Conservation (phyloP, 164 flowering plant species). For the Liriodendron chinense region DNA sequence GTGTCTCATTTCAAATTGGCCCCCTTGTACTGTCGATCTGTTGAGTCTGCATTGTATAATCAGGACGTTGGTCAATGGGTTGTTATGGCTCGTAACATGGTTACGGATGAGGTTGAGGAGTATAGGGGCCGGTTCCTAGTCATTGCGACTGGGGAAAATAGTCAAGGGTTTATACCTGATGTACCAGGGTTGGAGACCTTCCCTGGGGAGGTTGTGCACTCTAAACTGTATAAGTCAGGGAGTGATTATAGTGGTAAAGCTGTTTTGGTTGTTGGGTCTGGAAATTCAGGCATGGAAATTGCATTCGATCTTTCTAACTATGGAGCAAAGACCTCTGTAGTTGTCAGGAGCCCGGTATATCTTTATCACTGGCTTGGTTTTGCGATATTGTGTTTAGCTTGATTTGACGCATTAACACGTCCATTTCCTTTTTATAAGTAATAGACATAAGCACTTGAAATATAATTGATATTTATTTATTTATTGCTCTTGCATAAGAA, state of each 20-base stretch:
- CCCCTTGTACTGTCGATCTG: conserved; percentile 24
- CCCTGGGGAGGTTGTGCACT: conserved; percentile 39
- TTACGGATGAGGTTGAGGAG: conserved; percentile 24
- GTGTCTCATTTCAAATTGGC: conserved; percentile 19
- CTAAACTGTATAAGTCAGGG: conserved; percentile 43
- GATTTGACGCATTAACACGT: too few species aligned
- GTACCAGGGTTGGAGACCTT: conserved; percentile 40
- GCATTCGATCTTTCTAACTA: conserved; percentile 41
- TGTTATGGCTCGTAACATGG: not conserved
- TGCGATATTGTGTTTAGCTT: too few species aligned
- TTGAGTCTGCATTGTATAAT: conserved; percentile 5
- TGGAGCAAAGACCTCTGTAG: conserved; percentile 47
- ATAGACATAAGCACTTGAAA: too few species aligned
- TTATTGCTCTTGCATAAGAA: too few species aligned
- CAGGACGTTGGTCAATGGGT: not conserved
- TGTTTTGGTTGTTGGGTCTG: conserved; percentile 72
- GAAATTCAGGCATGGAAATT: conserved; percentile 81
- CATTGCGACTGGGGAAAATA: conserved; percentile 59
- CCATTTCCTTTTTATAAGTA: too few species aligned
- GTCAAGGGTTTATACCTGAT: conserved; percentile 34
- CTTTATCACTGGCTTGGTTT: not conserved
- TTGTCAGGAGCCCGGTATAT: not conserved
- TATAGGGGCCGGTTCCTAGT: conserved; percentile 37
- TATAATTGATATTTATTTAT: too few species aligned
- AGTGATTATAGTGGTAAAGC: conserved; percentile 20